Base-by-base conservation (phyloP, 176 grass and related monocot genomes). In the Aegilops umbellulata region DNA sequence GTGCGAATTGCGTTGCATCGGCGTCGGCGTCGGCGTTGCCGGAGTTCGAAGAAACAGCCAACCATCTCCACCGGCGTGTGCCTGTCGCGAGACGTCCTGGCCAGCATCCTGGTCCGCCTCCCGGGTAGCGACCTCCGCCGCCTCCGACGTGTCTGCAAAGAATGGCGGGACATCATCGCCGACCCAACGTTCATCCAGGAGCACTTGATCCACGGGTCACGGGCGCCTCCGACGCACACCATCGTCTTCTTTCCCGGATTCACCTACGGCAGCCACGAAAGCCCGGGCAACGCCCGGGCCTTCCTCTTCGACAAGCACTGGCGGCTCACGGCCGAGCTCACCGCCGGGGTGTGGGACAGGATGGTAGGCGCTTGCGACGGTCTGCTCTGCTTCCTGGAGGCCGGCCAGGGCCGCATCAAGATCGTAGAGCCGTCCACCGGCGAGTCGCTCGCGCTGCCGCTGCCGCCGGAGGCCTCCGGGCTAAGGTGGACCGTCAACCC, bases 221-320 rank as follows among this genome's bases (percentile, higher is more conserved):
- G 12, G 46, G 10, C 27, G 1, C 26, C 64, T 14, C 74, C 62
- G 32, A 57, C 47, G 2, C 60, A 71, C 6, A 71, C 65, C 17
- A 14, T 79, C 7, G 34, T 86, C 7, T 79, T 79, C 64, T 79
- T 67, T 39, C n/a, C n/a, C n/a, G n/a, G n/a, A n/a, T n/a, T n/a
- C n/a, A n/a, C n/a, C n/a, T n/a, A n/a, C n/a, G 34, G 7, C 6
- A 35, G 34, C 35, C 35, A 8, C 7, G 0, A 35, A 7, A 6
- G 6, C 34, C 34, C 34, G 3, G 5, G 26, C 63, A 38, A 4
- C 2, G 57, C 19, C 36, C 19, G 44, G 3, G 31, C 46, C 9
- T 11, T 69, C 46, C 31, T 78, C 22, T 25, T 85, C 31, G 83
- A 85, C n/a, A 23, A 69, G 47, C 15, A 1, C 1, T 69, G 84